Evolutionary conservation across 1,284 basidiomycete species (phyloP), one percentile per base, ranked within the genome.

Genomic region (Fomes fomentarius): DNA sequence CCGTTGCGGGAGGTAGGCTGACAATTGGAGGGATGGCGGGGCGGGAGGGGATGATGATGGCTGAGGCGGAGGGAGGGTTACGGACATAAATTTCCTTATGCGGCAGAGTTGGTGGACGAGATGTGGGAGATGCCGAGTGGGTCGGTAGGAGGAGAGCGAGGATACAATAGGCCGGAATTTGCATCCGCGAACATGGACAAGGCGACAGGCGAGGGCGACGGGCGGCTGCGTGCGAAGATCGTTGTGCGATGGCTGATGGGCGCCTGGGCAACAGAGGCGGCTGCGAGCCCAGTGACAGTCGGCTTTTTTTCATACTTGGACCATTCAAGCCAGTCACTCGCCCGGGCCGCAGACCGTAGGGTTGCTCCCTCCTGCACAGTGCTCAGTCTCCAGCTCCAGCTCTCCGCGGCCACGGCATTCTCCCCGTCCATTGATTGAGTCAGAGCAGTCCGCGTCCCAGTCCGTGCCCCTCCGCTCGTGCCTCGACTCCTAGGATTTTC

Each of bases 121-220:
- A 30, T 8, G 47, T 28, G 41, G 50, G 51, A 30, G 35, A 47
- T 52, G 54, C 50, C 50, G 54, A 48, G 46, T n/a, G 40, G 48
- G 17, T 38, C 14, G 30, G 38, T 47, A 25, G 43, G 25, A 17
- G 25, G 26, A n/a, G 25, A 40, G 38, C 7, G 1, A 24, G 19
- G 28, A 46, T 42, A 47, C 31, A 41, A 44, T 14, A 24, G 21
- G 33, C 33, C 47, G n/a, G 56, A 55, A 68, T 70, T 70, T 69
- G 66, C 69, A 64, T 70, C 69, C 69, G 69, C 69, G 69, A 70
- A 68, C 59, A 65, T 66, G 52, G 45, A 30, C 39, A 47, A 47
- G 54, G 48, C 37, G 22, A 46, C 30, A 17, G 46, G 48, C 38
- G 46, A 44, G 21, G 15, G 12, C 28, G 41, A n/a, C 31, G 42